Percentiles rank a stretch among this genome's conserved stretches.
phyloP scores from a whole-genome alignment of 306 rosid species.

The Urtica urens region DNA sequence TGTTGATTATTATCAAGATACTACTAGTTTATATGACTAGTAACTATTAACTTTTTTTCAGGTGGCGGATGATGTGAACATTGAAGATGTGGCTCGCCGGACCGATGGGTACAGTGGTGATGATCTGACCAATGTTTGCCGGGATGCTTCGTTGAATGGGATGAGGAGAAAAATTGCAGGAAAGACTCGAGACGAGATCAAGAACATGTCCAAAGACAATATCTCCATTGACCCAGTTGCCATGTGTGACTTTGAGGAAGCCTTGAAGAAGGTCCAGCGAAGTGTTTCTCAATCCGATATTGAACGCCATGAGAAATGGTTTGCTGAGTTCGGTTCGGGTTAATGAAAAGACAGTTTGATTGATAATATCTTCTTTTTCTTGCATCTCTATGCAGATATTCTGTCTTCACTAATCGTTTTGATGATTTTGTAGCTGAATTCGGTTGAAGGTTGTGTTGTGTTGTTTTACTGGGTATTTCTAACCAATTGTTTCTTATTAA shows the following conservation, averaged over 20 bases:
- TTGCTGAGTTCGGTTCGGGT: constrained; percentile 83
- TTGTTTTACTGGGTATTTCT: constrained; percentile 14
- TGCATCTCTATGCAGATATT: no score
- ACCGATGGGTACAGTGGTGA: constrained; percentile 98
- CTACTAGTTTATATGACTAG: no score
- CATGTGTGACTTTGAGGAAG: constrained; percentile 98
- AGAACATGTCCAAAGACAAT: constrained; percentile 93
- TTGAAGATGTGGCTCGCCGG: constrained; percentile 89
- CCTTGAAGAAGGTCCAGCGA: constrained; percentile 74
- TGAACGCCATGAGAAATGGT: constrained; percentile 93
- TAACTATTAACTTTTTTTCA: no score
- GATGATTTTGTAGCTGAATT: not conserved
- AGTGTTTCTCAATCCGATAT: constrained; percentile 91
- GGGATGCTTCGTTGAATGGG: constrained; percentile 97
- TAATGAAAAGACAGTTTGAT: constrained; percentile 13
- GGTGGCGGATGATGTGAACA: constrained; percentile 76
- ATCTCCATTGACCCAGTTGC: constrained; percentile 94
- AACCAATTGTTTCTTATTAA: not conserved
- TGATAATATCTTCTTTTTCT: not conserved
- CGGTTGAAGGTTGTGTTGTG: constrained; percentile 5
- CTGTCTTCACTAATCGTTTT: constrained; percentile 6
- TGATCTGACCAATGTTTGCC: constrained; percentile 89
- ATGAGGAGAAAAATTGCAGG: constrained; percentile 98
- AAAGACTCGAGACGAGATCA: constrained; percentile 95
- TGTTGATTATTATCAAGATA: no score